Percentiles rank a stretch among this genome's conserved stretches.
Evolutionary conservation across 1,284 basidiomycete genomes (phyloP).

Genomic region (Gomphus bonarii): DNA sequence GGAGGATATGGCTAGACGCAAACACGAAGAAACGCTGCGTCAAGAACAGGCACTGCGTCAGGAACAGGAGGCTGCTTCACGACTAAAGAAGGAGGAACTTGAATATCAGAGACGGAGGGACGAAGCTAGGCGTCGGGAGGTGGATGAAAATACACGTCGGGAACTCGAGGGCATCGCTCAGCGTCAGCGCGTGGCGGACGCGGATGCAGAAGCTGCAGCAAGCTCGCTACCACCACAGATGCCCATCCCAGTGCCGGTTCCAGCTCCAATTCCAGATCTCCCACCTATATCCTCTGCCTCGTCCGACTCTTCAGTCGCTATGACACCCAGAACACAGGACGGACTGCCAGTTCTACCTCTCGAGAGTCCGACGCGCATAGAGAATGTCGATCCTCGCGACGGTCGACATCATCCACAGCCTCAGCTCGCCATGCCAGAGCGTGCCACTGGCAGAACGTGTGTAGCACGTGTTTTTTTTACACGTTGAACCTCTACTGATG

Average conservation of each 20-base stretch:
- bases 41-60: conserved; percentile 2
- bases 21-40: background rate
- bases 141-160: conserved; percentile 24
- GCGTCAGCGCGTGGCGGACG: conserved; percentile 36
- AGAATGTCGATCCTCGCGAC: conserved; percentile 2
- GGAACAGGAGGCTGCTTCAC: conserved; percentile 3
- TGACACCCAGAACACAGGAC: conserved; percentile 1
- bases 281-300: conserved; percentile 16
- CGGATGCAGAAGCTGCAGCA: conserved; percentile 17
- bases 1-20: conserved; percentile 3
- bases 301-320: conserved; percentile 1
- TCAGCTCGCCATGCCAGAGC: background rate
- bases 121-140: conserved; percentile 21
- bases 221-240: conserved; percentile 12
- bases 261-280: conserved; percentile 13
- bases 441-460: background rate
- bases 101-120: conserved; percentile 19
- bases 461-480: conserved; percentile 2
- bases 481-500: background rate
- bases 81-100: conserved; percentile 10
- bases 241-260: conserved; percentile 23
- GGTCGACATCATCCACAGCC: conserved; percentile 7
- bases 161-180: conserved; percentile 39
- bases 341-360: conserved; percentile 6
- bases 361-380: conserved; percentile 7